Percentiles rank a stretch among this genome's conserved stretches.
phyloP scores from a whole-genome alignment of 176 grass and related monocot species.

The Rhipidocladum racemiflorum region DNA sequence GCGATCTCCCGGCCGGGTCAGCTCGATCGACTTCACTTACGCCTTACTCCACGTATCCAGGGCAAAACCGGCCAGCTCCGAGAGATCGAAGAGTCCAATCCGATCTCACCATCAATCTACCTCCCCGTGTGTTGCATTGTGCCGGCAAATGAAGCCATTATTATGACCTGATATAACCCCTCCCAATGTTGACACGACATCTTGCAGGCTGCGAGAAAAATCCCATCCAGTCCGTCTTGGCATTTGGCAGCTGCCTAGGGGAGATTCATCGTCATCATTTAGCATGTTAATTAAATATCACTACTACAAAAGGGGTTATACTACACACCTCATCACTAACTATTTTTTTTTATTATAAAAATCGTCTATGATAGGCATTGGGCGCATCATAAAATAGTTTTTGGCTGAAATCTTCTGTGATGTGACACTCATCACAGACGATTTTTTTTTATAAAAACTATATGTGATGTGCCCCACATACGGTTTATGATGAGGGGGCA shows the following conservation, averaged over 20 bases:
- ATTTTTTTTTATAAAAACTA: too few relatives aligned
- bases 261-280: constrained; percentile 25
- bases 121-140: constrained; percentile 52
- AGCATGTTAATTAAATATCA: background rate
- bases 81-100: background rate
- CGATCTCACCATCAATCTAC: constrained; percentile 13
- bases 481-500: too few relatives aligned
- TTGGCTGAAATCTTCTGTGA: too few relatives aligned
- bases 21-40: constrained; percentile 35
- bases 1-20: background rate
- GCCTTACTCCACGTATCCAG: constrained; percentile 32
- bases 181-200: constrained; percentile 37
- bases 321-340: too few relatives aligned
- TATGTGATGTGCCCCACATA: too few relatives aligned
- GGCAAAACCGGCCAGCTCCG: background rate
- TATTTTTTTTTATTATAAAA: too few relatives aligned
- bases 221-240: background rate
- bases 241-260: background rate
- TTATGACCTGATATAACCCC: constrained; percentile 46
- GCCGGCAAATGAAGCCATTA: constrained; percentile 45
- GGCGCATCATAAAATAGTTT: too few relatives aligned
- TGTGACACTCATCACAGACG: too few relatives aligned
- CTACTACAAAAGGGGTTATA: too few relatives aligned
- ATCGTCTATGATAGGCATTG: too few relatives aligned
- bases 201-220: constrained; percentile 6